Base-by-base conservation (phyloP, 2,329 filamentous ascomycete genomes). In the Trichophyton schoenleinii region DNA sequence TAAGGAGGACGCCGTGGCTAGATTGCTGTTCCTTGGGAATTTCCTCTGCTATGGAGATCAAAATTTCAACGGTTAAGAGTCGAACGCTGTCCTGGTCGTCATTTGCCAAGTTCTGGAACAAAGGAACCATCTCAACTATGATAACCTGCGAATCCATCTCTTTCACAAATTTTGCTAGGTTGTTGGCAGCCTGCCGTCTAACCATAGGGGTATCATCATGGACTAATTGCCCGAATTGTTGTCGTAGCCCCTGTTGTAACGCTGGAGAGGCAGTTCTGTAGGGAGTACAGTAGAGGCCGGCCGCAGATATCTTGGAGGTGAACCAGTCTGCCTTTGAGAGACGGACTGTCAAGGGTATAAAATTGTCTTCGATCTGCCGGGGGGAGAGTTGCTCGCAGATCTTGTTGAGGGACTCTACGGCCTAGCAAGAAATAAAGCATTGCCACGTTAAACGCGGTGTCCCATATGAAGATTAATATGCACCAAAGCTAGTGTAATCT, bases 251-350 rank as follows among this genome's bases (percentile, higher is more conserved):
- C 78, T 96, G 90, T 78, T 99, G 94, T 67, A 91, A 85, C n/a
- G 86, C 82, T 59, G 87, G 83, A 61, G 90, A 87, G 63, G 94
- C 90, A 80, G 95, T 95, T 70, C 86, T 87, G 80, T 99, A 99
- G 66, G 94, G 92, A 57, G 86, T 84, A 73, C 89, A 94, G 80
- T 92, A 99, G 65, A 99, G 87, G 65, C 94, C 94, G 66, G 92
- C 96, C 65, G 92, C 94, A 36, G 94, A 99, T 66, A 99, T 94
- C 79, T 97, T 99, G 66, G 94, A 97, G 62, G 94, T 99, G 77
- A 99, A 99, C 94, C 94, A 99, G 78, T 99, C 94, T 77, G 94
- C 94, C 83, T 97, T 99, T 67, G 94, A 95, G 64, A 99, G 88
- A 72, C 94, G 90, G 71, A 95, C 84, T 63, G 91, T 91, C 71